Percentiles rank a stretch among this genome's conserved stretches.
Conservation (phyloP, 495 filamentous ascomycete species). For the Daldinia concentrica region DNA sequence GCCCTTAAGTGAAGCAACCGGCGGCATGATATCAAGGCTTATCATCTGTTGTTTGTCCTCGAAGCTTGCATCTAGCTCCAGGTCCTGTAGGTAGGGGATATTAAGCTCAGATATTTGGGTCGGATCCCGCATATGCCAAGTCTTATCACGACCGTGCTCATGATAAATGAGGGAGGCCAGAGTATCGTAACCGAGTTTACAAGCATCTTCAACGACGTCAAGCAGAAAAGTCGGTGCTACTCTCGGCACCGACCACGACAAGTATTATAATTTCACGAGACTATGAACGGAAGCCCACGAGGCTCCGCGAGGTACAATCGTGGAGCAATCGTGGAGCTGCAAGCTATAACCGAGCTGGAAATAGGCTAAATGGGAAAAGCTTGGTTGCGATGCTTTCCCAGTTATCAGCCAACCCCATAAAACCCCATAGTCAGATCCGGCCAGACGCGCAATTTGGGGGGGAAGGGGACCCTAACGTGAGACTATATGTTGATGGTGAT, state of each 20-base stretch:
- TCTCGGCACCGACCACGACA: conserved; percentile 34
- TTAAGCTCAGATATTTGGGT: conserved; percentile 24
- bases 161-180: conserved; percentile 2
- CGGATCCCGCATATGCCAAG: conserved; percentile 42
- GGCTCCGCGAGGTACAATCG: conserved; percentile 33
- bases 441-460: conserved; percentile 6
- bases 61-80: conserved; percentile 16
- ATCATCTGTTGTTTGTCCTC: conserved; percentile 12
- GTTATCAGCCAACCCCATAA: conserved; percentile 12
- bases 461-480: conserved; percentile 14
- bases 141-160: conserved; percentile 26
- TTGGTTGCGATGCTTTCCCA: conserved; percentile 16
- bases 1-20: conserved; percentile 18
- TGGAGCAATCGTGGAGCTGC: conserved; percentile 22
- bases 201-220: conserved; percentile 23
- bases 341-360: conserved; percentile 35
- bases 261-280: conserved; percentile 25
- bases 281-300: conserved; percentile 33
- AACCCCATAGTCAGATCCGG: conserved; percentile 21
- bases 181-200: conserved; percentile 25
- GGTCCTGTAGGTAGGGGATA: conserved; percentile 23
- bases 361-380: conserved; percentile 39
- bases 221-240: conserved; percentile 34
- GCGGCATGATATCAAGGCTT: conserved; percentile 5
- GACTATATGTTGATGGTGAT: conserved; percentile 11